phyloP scores from a whole-genome alignment of 140 eudicot genomes.

The Stevia rebaudiana region DNA sequence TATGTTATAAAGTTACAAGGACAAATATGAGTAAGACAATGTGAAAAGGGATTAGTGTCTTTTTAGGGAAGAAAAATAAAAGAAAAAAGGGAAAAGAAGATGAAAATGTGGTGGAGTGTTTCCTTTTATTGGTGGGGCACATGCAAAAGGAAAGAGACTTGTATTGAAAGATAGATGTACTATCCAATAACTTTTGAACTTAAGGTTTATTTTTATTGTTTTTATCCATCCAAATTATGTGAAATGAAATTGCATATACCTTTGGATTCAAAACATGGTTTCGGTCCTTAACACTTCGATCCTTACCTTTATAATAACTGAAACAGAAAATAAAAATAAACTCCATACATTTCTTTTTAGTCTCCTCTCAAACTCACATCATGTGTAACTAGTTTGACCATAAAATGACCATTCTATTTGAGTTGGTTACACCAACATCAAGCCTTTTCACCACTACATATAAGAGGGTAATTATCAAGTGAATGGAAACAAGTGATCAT shows the following conservation, averaged over 20 bases:
- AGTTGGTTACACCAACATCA: too few relatives aligned
- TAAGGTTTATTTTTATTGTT: not conserved
- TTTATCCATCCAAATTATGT: not conserved
- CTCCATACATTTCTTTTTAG: too few relatives aligned
- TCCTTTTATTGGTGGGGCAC: conserved; percentile 34
- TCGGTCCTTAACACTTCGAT: too few relatives aligned
- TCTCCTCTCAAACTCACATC: too few relatives aligned
- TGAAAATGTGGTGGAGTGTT: conserved; percentile 27
- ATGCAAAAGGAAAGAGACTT: conserved; percentile 23
- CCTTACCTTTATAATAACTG: too few relatives aligned
- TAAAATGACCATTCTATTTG: too few relatives aligned
- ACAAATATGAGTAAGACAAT: conserved; percentile 16
- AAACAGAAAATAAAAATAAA: too few relatives aligned
- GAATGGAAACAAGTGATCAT: too few relatives aligned
- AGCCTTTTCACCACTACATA: too few relatives aligned
- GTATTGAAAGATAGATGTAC: conserved; percentile 33
- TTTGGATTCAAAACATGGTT: too few relatives aligned
- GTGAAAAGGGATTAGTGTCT: conserved; percentile 9
- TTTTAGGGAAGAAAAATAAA: not conserved
- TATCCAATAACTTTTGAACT: conserved; percentile 14
- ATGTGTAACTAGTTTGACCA: too few relatives aligned
- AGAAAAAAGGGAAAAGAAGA: conserved; percentile 14
- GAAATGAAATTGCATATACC: not conserved
- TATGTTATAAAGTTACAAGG: not conserved
- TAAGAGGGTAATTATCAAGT: too few relatives aligned